phyloP scores from a whole-genome alignment of 2,329 filamentous ascomycete species.

The Penicillium glabrum region DNA sequence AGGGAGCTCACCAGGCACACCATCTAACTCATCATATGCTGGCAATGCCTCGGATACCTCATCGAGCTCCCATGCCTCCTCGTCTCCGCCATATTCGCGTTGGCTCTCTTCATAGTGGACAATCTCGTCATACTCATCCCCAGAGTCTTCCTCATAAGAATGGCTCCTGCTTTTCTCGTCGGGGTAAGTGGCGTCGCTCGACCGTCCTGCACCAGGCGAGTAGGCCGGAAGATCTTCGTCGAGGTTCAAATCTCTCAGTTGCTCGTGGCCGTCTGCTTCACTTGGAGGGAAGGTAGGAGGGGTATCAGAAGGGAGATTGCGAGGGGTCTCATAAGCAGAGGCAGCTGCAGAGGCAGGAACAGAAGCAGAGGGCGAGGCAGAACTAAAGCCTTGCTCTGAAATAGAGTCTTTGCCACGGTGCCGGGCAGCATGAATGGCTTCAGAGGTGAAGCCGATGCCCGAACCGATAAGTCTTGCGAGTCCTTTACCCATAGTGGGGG shows the following conservation, averaged over 20 bases:
- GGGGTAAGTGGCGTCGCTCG: not conserved
- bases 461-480: not conserved
- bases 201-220: not conserved
- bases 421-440: slow-evolving; percentile 9
- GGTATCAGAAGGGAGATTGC: not conserved
- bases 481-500: not conserved
- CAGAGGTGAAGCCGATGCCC: slow-evolving; percentile 8
- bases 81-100: not conserved
- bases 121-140: not conserved
- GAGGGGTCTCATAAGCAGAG: not conserved
- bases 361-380: not conserved
- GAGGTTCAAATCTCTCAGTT: not conserved
- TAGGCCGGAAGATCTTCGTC: not conserved
- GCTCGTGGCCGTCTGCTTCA: not conserved
- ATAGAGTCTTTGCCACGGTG: not conserved
- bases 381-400: not conserved
- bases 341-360: not conserved
- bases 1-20: not conserved
- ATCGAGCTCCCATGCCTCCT: slow-evolving; percentile 12
- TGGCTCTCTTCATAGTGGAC: not conserved
- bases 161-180: not conserved
- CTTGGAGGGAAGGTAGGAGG: not conserved
- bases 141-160: slow-evolving; percentile 1
- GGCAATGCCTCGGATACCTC: slow-evolving; percentile 10
- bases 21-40: not conserved